These are phyloP conservation scores for Xeromyces bisporus DNA, from an alignment of 495 filamentous ascomycete genomes.

Conservation along the genomic window DNA sequence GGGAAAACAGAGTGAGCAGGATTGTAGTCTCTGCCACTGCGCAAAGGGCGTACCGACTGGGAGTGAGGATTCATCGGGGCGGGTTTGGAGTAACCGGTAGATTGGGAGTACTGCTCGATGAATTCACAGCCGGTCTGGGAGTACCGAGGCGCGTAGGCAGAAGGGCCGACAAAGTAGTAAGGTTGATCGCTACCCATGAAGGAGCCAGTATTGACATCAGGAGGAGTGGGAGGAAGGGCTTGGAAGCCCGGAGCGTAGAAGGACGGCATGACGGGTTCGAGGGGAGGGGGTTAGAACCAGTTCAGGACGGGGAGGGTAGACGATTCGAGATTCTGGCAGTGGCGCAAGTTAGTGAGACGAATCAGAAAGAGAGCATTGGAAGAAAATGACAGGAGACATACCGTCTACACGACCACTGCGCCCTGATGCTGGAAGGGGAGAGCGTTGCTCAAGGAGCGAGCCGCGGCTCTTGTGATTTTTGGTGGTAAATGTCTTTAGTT, in stretches of 20 bases:
- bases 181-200: constrained; percentile 24
- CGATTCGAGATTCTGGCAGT: constrained; percentile 7
- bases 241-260: constrained; percentile 28
- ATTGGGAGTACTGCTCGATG: constrained; percentile 35
- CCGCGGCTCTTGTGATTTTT: constrained; percentile 21
- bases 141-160: constrained; percentile 29
- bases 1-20: constrained; percentile 11
- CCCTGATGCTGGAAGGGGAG: constrained; percentile 25
- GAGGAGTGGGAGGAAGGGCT: constrained; percentile 30
- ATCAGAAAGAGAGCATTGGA: constrained; percentile 4
- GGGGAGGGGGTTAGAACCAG: constrained; percentile 13
- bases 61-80: constrained; percentile 22
- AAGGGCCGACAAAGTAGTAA: constrained; percentile 22
- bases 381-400: constrained; percentile 16
- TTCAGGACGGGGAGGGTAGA: constrained; percentile 25
- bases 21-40: constrained; percentile 16
- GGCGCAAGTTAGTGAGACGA: constrained; percentile 6
- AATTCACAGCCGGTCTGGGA: constrained; percentile 32
- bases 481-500: constrained; percentile 23
- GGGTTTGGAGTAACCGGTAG: constrained; percentile 25
- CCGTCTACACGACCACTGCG: constrained; percentile 31
- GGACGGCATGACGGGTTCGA: constrained; percentile 22
- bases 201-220: constrained; percentile 24
- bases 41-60: constrained; percentile 15
- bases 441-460: constrained; percentile 31